Evolutionary conservation across 345 rosid species (phyloP).

Genomic region (Rubroshorea leprosula): DNA sequence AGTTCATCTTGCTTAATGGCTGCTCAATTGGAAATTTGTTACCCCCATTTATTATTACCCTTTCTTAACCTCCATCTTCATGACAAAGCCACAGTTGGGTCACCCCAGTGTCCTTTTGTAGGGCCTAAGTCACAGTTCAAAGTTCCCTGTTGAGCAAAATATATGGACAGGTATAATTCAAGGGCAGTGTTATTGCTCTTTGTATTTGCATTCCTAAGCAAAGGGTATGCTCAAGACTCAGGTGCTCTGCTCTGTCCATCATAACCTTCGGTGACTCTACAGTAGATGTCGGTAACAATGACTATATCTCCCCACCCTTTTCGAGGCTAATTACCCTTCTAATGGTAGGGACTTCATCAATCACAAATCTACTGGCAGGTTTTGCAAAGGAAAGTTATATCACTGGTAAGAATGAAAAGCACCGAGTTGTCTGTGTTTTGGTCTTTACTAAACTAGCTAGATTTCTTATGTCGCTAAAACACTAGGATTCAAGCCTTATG

Average conservation of each 20-base stretch:
- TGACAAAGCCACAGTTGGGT: too few relatives aligned
- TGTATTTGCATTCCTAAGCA: slow-evolving; percentile 19
- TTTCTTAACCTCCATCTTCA: too few relatives aligned
- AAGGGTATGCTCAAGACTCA: slow-evolving; percentile 30
- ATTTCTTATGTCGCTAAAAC: slow-evolving; percentile 57
- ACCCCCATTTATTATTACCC: too few relatives aligned
- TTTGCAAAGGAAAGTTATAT: slow-evolving; percentile 86
- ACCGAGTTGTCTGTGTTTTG: background rate
- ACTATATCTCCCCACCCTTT: slow-evolving; percentile 73
- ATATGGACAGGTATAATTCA: slow-evolving; percentile 9
- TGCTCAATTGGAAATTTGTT: too few relatives aligned
- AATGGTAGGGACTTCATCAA: slow-evolving; percentile 76
- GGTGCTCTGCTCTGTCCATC: slow-evolving; percentile 60
- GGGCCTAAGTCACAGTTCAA: background rate
- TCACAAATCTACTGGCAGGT: slow-evolving; percentile 77
- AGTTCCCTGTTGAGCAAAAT: slow-evolving; percentile 1
- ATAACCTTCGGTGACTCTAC: slow-evolving; percentile 81
- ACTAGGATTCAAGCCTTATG: slow-evolving; percentile 68
- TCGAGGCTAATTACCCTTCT: slow-evolving; percentile 84
- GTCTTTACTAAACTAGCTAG: background rate
- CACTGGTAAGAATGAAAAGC: slow-evolving; percentile 43
- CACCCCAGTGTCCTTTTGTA: too few relatives aligned
- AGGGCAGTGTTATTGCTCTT: slow-evolving; percentile 10
- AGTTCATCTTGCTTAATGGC: too few relatives aligned
- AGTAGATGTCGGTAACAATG: slow-evolving; percentile 90